Base-by-base conservation (phyloP, 345 rosid genomes). In the Gossypium anomalum region DNA sequence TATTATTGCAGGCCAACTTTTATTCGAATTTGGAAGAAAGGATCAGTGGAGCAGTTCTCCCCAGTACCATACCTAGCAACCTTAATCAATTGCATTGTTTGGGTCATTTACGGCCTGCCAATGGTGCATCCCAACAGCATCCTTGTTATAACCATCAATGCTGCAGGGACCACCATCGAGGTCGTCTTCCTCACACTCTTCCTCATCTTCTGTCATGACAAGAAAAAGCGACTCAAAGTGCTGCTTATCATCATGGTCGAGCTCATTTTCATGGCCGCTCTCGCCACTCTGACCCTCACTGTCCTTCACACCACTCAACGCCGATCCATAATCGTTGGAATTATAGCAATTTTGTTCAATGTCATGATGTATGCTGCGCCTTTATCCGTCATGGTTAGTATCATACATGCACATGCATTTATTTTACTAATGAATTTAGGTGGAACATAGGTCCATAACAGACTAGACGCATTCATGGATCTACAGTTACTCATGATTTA, bases 301-400 rank as follows among this genome's bases (percentile, higher is more conserved):
- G 55, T 84, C 2, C 83, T 83, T 52, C 91, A 87, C 63, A 82
- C 85, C 23, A 78, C 85, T 60, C 14, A 78, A 13, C 79, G 56
- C 27, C 84, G 97, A 0, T 84, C 97, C 1, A 27, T 75, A 71
- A 74, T 84, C 20, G 92, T 87, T 45, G 98, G 98, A 11, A 72
- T 89, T 58, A 17, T 88, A 5, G 84, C 91, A 78, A 85, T 89
- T 69, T 44, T 83, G 56, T 90, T 92, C 77, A 89, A 86, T 72
- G 67, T 88, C 80, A 75, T 85, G 89, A 94, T 94, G 97, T 94
- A 94, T 52, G 98, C 97, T 71, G 68, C 97, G 7, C 98, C 98
- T 0, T 76, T 94, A 22, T 85, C 93, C 0, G 82, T 94, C 79
- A 89, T 92, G 97, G 98, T 92, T 19, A 71, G 89, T 81, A 11